These are phyloP conservation scores for Suillus lakei DNA, from an alignment of 768 basidiomycete species.

Conservation along the genomic window DNA sequence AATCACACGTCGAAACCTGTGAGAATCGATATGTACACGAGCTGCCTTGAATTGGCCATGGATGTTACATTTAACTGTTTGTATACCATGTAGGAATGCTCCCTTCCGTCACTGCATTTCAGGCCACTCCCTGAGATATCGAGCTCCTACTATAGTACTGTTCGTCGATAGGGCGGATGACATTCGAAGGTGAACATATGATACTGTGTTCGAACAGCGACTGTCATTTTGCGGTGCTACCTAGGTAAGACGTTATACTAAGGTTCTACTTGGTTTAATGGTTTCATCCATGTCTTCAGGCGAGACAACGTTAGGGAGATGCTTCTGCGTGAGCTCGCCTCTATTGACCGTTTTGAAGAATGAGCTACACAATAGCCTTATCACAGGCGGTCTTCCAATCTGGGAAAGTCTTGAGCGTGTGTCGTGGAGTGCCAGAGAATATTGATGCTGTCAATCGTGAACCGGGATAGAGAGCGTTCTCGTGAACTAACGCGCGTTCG, in stretches of 20 bases:
- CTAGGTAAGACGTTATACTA: conserved; percentile 60
- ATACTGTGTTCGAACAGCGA: conserved; percentile 81
- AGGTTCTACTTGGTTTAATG: too few relatives aligned
- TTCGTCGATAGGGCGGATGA: conserved; percentile 94
- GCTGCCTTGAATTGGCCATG: conserved; percentile 60
- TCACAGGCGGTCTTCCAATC: too few relatives aligned
- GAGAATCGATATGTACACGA: conserved; percentile 87
- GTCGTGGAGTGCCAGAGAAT: conserved; percentile 62
- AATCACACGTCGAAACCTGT: conserved; percentile 76
- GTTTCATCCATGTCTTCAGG: conserved; percentile 43
- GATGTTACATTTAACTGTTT: not conserved
- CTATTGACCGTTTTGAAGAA: conserved; percentile 67
- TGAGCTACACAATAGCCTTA: conserved; percentile 22
- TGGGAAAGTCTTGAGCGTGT: conserved; percentile 44
- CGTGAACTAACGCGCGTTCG: conserved; percentile 78
- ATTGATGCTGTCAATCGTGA: too few relatives aligned
- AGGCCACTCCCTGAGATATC: conserved; percentile 56
- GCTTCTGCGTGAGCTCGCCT: conserved; percentile 65
- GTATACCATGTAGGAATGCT: conserved; percentile 44
- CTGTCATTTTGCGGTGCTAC: conserved; percentile 89
- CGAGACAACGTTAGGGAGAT: conserved; percentile 62
- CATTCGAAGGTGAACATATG: conserved; percentile 72
- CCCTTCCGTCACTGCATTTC: conserved; percentile 61
- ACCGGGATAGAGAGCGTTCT: conserved; percentile 58
- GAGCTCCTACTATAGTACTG: conserved; percentile 47